These are phyloP conservation scores for Cercophora scortea DNA, from an alignment of 495 filamentous ascomycete species.

Conservation along the genomic window DNA sequence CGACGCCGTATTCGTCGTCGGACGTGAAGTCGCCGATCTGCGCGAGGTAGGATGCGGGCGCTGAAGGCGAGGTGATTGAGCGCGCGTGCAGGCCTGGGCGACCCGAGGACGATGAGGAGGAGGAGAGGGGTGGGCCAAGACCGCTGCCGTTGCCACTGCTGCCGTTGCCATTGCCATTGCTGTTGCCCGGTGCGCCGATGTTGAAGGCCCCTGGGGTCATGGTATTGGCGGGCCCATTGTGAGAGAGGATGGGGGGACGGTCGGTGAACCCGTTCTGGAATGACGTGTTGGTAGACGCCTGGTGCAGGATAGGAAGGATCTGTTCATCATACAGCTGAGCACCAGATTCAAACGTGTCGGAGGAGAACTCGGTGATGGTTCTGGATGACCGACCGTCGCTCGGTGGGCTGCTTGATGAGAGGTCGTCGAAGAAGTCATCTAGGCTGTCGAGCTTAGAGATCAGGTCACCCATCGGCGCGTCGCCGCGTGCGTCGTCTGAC, in stretches of 20 bases:
- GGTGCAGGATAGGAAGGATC: constrained; percentile 82
- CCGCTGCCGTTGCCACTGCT: background rate
- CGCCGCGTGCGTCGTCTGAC: constrained; percentile 72
- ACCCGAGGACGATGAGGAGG: background rate
- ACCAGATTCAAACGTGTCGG: constrained; percentile 59
- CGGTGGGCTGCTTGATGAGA: constrained; percentile 41
- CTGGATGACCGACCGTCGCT: constrained; percentile 52
- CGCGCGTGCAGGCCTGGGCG: constrained; percentile 58
- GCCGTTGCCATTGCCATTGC: too few relatives aligned
- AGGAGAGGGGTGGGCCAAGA: background rate
- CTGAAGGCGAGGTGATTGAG: constrained; percentile 63
- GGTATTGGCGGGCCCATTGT: constrained; percentile 38
- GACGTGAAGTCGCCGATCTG: constrained; percentile 51
- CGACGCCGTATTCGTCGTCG: constrained; percentile 35
- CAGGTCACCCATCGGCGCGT: constrained; percentile 69
- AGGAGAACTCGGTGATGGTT: constrained; percentile 54
- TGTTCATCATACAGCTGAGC: constrained; percentile 91
- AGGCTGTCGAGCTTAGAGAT: constrained; percentile 86
- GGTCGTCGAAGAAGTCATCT: constrained; percentile 86
- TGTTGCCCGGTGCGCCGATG: constrained; percentile 7
- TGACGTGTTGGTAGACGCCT: constrained; percentile 56
- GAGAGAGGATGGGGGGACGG: constrained; percentile 40
- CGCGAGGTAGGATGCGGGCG: constrained; percentile 47
- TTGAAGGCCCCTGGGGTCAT: constrained; percentile 59
- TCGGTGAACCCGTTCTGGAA: constrained; percentile 88